These are phyloP conservation scores for Pythium sukuiense DNA, from an alignment of 352 stramenopile genomes.

Conservation along the genomic window DNA sequence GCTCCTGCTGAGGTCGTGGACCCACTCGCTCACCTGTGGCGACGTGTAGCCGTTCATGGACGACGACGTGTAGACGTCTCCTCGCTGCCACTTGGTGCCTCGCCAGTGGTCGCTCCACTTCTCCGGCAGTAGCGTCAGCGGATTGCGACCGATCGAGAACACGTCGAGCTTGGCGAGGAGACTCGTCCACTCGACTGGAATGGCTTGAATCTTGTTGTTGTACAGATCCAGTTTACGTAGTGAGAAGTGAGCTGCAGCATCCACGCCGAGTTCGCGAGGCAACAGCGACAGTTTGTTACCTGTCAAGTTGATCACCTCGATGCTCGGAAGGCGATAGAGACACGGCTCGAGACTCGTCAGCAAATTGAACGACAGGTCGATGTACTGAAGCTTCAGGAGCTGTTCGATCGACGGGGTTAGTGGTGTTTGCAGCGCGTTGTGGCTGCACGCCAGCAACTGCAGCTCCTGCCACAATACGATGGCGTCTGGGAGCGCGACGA, in stretches of 20 bases:
- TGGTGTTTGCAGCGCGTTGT: conserved; percentile 49
- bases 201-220: conserved; percentile 50
- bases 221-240: conserved; percentile 67
- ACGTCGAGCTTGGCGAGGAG: conserved; percentile 59
- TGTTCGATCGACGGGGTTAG: conserved; percentile 34
- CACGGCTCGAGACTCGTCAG: conserved; percentile 48
- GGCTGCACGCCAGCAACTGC: conserved; percentile 39
- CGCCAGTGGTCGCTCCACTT: conserved; percentile 54
- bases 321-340: conserved; percentile 42
- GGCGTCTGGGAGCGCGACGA: conserved; percentile 43
- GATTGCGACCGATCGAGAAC: conserved; percentile 55
- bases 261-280: conserved; percentile 39
- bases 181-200: conserved; percentile 54
- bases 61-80: conserved; percentile 51
- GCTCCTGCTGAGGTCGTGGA: conserved; percentile 40
- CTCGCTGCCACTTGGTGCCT: conserved; percentile 36
- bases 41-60: conserved; percentile 55
- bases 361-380: conserved; percentile 60
- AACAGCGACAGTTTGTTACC: conserved; percentile 50
- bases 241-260: conserved; percentile 1
- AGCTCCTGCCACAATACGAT: conserved; percentile 53
- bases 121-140: conserved; percentile 50
- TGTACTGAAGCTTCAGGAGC: conserved; percentile 42
- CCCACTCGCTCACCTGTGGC: conserved; percentile 52
- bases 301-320: conserved; percentile 59